Percentiles rank a stretch among this genome's conserved stretches.
Evolutionary conservation across 2,329 filamentous ascomycete genomes (phyloP).

Genomic region (Trichoderma sp.): DNA sequence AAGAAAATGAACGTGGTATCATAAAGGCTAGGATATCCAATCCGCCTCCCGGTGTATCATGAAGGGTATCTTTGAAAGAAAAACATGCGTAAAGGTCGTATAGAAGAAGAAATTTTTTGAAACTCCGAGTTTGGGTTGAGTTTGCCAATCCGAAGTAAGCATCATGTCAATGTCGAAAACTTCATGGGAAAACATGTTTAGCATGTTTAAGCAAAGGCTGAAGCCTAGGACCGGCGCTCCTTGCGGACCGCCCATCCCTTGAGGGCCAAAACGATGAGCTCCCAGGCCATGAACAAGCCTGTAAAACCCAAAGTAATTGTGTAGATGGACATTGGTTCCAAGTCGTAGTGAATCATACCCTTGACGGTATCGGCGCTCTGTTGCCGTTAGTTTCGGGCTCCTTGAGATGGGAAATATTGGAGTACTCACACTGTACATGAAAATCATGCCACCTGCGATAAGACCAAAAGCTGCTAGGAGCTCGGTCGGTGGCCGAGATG

Average conservation of each 20-base stretch:
- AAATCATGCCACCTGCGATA: constrained; percentile 82
- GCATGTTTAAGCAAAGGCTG: background rate
- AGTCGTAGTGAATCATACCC: constrained; percentile 70
- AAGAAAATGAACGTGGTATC: constrained; percentile 14
- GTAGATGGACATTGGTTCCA: constrained; percentile 93
- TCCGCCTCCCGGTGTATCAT: constrained; percentile 5
- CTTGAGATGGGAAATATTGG: background rate
- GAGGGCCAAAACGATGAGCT: constrained; percentile 71
- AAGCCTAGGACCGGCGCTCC: constrained; percentile 33
- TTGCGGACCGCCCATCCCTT: constrained; percentile 77
- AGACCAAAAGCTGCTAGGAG: constrained; percentile 84
- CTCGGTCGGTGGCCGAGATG: constrained; percentile 85
- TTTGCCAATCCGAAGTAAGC: background rate
- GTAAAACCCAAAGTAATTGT: constrained; percentile 83
- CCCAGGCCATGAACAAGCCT: constrained; percentile 81
- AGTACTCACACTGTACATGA: constrained; percentile 79
- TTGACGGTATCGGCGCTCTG: constrained; percentile 72
- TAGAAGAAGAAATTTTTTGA: background rate
- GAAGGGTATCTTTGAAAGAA: constrained; percentile 6
- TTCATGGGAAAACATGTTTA: background rate
- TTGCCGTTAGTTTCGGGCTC: constrained; percentile 22
- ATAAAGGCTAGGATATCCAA: constrained; percentile 7
- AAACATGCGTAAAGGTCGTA: background rate
- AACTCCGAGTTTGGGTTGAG: background rate
- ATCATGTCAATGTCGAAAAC: background rate